These are phyloP conservation scores for Boletus patriciae DNA, from an alignment of 768 basidiomycete genomes.

Conservation along the genomic window DNA sequence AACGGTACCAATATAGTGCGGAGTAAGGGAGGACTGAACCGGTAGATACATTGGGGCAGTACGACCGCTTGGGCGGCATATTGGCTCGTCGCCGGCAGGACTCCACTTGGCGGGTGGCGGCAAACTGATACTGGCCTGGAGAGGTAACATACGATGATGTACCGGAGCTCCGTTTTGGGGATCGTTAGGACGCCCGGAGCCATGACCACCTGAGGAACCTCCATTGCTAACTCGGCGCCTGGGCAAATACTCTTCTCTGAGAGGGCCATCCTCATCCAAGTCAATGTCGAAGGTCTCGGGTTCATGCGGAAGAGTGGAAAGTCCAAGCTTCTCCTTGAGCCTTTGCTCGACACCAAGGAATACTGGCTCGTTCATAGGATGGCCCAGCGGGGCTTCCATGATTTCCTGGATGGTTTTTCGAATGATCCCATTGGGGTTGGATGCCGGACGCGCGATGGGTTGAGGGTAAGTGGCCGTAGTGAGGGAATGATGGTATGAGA, in stretches of 20 bases:
- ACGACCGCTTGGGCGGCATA: conserved; percentile 54
- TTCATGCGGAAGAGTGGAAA: conserved; percentile 40
- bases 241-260: conserved; percentile 79
- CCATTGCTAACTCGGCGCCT: conserved; percentile 49
- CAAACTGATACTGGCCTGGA: conserved; percentile 37
- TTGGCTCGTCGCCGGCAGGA: conserved; percentile 75
- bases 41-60: conserved; percentile 62
- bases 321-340: conserved; percentile 50
- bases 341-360: conserved; percentile 74
- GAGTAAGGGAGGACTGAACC: conserved; percentile 51
- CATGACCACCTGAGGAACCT: conserved; percentile 3
- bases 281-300: conserved; percentile 68
- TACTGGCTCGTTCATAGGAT: conserved; percentile 49
- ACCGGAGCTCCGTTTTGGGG: background rate
- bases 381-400: conserved; percentile 46
- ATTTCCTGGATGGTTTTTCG: conserved; percentile 71
- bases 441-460: conserved; percentile 75
- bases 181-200: conserved; percentile 1
- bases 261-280: conserved; percentile 79
- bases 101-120: conserved; percentile 84
- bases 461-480: conserved; percentile 61
- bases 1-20: conserved; percentile 35
- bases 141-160: conserved; percentile 9
- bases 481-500: conserved; percentile 63
- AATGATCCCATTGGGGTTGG: conserved; percentile 68